Evolutionary conservation across 129 eudicot species (phyloP), one percentile per base, ranked within the genome.

Genomic region (Deinandra increscens): DNA sequence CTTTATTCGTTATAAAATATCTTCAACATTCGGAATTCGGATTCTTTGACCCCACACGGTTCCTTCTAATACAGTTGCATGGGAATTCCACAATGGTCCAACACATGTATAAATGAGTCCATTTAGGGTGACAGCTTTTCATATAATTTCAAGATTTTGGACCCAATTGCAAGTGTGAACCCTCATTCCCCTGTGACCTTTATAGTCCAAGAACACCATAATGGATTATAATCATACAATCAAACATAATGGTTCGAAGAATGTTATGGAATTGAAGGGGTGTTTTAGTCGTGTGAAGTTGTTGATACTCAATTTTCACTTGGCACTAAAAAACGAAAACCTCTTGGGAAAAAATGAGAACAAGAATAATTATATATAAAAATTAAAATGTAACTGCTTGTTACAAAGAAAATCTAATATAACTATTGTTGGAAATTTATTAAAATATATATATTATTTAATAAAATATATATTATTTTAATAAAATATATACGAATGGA

Each of bases 121-220:
- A 55, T 55, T 10, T 12, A 14, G 5, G 37, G 39, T 58, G 64
- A 29, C 19, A 6, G 29, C 8, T 11, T 26, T 12, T 26, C 17
- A 58, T 12, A 31, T 26, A 58, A 26, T 29, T 58, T 58, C 41
- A 58, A 58, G 64, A 29, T 58, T 58, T 58, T 58, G 10, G 41
- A 5, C 63, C 19, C 63, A 26, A 29, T 20, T 0, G 33, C 60
- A 53, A 53, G 33, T 53, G 33, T 53, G 33, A 53, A 53, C 60
- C 34, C 15, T 1, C n/a, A 4, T 54, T 20, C 34, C 6, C 7
- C 6, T 8, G 9, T 54, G 60, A 22, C 60, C 2, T 20, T 29
- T 22, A 12, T 55, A 55, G 64, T 19, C 33, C 5, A 6, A 58
- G 64, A 58, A 58, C 64, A 58, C 64, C 64, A 58, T 58, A 58